Conservation (phyloP, 352 stramenopile genomes). For the Peronospora belbahrii region DNA sequence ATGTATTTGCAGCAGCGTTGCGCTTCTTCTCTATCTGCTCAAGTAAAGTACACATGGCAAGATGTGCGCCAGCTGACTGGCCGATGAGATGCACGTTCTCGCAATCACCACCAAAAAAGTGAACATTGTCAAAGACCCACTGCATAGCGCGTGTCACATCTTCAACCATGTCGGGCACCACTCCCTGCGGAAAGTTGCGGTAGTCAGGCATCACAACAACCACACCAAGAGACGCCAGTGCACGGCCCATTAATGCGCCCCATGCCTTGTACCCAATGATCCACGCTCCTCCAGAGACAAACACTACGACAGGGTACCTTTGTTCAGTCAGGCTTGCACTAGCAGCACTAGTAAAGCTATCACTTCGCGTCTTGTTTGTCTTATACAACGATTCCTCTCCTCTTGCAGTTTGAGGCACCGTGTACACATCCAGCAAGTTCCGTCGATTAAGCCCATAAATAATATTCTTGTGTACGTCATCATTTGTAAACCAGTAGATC, state of each 20-base stretch:
- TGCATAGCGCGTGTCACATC: slow-evolving; percentile 79
- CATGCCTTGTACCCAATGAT: slow-evolving; percentile 92
- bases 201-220: slow-evolving; percentile 90
- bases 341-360: slow-evolving; percentile 7
- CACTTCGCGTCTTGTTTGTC: slow-evolving; percentile 10
- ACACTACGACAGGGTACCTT: slow-evolving; percentile 80
- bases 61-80: slow-evolving; percentile 86
- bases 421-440: slow-evolving; percentile 86
- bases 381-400: slow-evolving; percentile 2
- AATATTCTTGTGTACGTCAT: slow-evolving; percentile 72
- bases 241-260: slow-evolving; percentile 78
- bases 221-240: slow-evolving; percentile 61
- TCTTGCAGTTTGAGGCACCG: slow-evolving; percentile 25
- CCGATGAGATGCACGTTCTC: slow-evolving; percentile 82
- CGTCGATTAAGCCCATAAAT: slow-evolving; percentile 65
- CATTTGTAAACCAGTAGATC: slow-evolving; percentile 47
- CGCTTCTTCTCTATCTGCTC: slow-evolving; percentile 58
- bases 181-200: slow-evolving; percentile 85
- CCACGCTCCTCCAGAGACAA: slow-evolving; percentile 86
- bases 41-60: slow-evolving; percentile 68
- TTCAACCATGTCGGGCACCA: slow-evolving; percentile 86
- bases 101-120: slow-evolving; percentile 79
- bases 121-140: slow-evolving; percentile 84
- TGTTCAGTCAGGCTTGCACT: slow-evolving; percentile 19
- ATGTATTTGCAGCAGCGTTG: slow-evolving; percentile 6